phyloP scores from a whole-genome alignment of 202 grass and related monocot species.

The Panicum virgatum region DNA sequence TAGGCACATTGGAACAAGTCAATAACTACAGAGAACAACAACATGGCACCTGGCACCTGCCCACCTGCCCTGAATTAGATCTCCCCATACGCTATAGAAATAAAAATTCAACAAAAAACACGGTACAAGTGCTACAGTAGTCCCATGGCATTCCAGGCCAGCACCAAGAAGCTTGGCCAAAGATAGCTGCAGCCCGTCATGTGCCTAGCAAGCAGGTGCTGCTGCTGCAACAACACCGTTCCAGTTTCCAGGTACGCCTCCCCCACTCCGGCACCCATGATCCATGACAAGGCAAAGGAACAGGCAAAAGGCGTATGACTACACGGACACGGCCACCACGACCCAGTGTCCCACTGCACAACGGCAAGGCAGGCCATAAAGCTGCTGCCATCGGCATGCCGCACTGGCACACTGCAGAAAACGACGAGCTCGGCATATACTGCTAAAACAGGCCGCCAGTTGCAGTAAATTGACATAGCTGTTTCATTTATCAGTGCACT shows the following conservation, averaged over 20 bases:
- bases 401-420: constrained; percentile 14
- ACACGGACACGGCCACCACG: constrained; percentile 9
- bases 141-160: background rate
- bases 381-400: constrained; percentile 10
- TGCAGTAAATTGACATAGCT: constrained; percentile 11
- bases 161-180: background rate
- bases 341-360: constrained; percentile 9
- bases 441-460: background rate
- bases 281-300: constrained; percentile 15
- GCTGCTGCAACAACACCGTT: background rate
- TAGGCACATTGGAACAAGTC: background rate
- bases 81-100: background rate
- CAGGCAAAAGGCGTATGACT: background rate
- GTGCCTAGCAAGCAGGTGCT: constrained; percentile 11
- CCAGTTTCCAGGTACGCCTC: background rate
- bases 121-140: background rate
- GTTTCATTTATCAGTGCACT: background rate
- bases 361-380: constrained; percentile 37
- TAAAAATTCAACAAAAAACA: background rate
- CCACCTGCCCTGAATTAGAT: background rate
- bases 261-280: background rate
- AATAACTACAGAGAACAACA: background rate
- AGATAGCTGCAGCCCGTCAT: background rate
- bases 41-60: background rate
- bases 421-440: constrained; percentile 9